Evolutionary conservation across 2,329 filamentous ascomycete genomes (phyloP), one percentile per base, ranked within the genome.

Genomic region (Fusarium xylarioides): DNA sequence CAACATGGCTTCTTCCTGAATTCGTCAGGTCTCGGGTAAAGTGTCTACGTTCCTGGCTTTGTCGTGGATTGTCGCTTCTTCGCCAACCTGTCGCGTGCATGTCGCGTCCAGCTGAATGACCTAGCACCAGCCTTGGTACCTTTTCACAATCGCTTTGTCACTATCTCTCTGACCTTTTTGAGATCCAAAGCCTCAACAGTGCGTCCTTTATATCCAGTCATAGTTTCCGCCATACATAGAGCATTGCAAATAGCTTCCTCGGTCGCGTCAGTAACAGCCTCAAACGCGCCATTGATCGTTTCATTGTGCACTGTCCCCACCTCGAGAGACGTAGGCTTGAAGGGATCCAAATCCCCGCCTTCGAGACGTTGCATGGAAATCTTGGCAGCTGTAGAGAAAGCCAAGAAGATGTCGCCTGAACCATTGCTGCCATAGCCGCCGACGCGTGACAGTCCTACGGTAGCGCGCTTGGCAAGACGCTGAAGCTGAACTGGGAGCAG

Each of bases 211-310:
- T 86, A 84, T 0, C 89, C 89, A 1, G 83, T 85, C 82, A 89
- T 88, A 0, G 86, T 88, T 73, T 89, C 85, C 1, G 90, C 89
- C 82, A 88, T 90, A 63, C 85, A 91, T 16, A 92, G 80, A 1
- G 87, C 87, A 77, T 92, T 92, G 69, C 90, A 87, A 63, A 92
- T 91, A 1, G 89, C 86, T 80, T 92, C 91, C 77, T 92, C 90
- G 0, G 89, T 89, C 0, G 87, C 88, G 75, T 92, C 90, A 0
- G 89, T 87, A 7, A 85, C 86, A 3, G 89, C 90, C 77, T 90
- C 86, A 70, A 92, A 90, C 66, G 91, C 79, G 2, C 86, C 85
- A 73, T 91, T 89, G 67, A 92, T 90, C 2, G 86, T 88, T 55
- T 85, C 82, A 71, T 91, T 89, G 71, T 90, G 86, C 6, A 90